Base-by-base conservation (phyloP, 192 early-diverging fungal species). In the Spinellus fusiger region DNA sequence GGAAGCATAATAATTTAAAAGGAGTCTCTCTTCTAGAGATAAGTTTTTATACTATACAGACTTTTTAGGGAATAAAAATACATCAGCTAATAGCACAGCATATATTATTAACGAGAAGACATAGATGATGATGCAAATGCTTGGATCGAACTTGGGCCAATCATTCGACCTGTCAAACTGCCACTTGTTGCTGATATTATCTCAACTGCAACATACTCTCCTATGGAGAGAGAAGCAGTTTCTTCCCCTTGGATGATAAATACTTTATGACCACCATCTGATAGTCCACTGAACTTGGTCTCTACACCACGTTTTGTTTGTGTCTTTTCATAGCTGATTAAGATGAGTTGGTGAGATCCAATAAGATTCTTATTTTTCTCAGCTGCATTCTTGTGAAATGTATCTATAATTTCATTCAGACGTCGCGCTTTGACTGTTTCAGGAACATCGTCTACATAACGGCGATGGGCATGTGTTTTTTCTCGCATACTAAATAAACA, bases 401-500 rank as follows among this genome's bases (percentile, higher is more conserved):
- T 73, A 0, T 70, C 68, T 34, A 90, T 84, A 16, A 90, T 87
- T 62, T 90, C 85, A 29, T 76, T 68, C 28, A 90, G 65, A 22
- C 88, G 74, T 5, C 79, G 62, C 20, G 69, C 47, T 71, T 90
- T 90, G 37, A 79, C 77, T 32, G 73, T 76, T n/a, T 73, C 79
- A 13, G 79, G 77, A 20, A 90, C 86, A 70, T 90, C 82, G 56
- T 90, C 88, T 31, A 74, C 48, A 47, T 78, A 80, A 37, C 74
- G 71, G 28, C 88, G 81, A 57, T 86, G 86, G 4, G 88, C 88
- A 51, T 88, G 86, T 4, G 88, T 90, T 33, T 79, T 78, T 65
- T 88, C 86, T 40, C 88, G 80, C 76, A 86, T 86, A 58, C 85
- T 67, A 26, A 20, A 48, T 18, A 50, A 2, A 26, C 49, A 50